Evolutionary conservation across 805 yeast species (phyloP).

Genomic region (Candida sanyiensis): DNA sequence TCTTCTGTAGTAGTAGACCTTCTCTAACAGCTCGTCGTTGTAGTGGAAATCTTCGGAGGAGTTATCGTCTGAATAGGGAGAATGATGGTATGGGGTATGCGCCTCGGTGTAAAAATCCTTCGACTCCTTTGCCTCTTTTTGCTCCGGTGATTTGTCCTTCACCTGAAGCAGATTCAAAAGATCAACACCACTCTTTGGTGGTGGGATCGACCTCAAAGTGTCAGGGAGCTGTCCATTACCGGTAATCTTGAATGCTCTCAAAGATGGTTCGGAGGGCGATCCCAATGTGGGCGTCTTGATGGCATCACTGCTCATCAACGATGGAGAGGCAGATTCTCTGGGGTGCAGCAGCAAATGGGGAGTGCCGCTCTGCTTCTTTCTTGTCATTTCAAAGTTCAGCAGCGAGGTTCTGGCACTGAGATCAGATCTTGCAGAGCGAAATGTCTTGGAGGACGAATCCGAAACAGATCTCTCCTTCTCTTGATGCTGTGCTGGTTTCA

Average conservation of each 20-base stretch:
- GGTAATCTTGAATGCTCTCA: background rate
- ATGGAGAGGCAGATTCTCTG: background rate
- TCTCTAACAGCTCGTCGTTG: conserved; percentile 16
- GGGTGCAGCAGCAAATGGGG: conserved; percentile 16
- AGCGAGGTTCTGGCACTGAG: conserved; percentile 13
- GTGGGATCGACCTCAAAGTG: background rate
- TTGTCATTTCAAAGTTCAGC: conserved; percentile 19
- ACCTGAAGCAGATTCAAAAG: conserved; percentile 3
- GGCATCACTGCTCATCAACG: too few relatives aligned
- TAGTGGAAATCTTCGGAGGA: conserved; percentile 1
- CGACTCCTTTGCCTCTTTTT: background rate
- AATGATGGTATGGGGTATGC: background rate
- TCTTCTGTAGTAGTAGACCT: conserved; percentile 16
- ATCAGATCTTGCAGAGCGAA: conserved; percentile 5
- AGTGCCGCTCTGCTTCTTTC: conserved; percentile 21
- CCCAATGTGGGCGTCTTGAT: too few relatives aligned
- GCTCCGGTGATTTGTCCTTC: background rate
- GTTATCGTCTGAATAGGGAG: conserved; percentile 1
- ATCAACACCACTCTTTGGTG: conserved; percentile 5
- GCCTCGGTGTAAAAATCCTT: background rate
- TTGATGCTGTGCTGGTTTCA: background rate
- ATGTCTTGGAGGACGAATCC: conserved; percentile 5
- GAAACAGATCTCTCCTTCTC: conserved; percentile 7
- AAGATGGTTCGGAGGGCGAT: too few relatives aligned
- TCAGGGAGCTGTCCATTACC: background rate